Percentiles rank a stretch among this genome's conserved stretches.
Conservation (phyloP, 306 rosid species). For the Pyrus pyrifolia region DNA sequence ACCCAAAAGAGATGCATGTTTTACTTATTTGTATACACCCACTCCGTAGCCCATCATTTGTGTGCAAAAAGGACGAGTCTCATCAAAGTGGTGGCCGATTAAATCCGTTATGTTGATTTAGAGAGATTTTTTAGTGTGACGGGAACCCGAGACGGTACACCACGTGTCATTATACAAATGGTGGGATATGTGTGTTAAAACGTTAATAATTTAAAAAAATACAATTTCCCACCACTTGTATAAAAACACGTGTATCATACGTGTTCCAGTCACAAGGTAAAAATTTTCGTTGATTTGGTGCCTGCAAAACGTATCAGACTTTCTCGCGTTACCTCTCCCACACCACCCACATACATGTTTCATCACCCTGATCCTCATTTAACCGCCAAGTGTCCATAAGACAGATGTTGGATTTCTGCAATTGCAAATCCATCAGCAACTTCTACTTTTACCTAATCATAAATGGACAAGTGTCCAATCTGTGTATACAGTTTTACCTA, state of each 20-base stretch:
- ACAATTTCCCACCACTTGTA: too few relatives aligned
- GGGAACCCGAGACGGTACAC: fast-evolving
- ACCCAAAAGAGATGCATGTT: neutral
- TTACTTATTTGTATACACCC: neutral
- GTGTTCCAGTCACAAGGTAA: too few relatives aligned
- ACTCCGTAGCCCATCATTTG: neutral
- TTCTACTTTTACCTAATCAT: too few relatives aligned
- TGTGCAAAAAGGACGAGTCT: neutral
- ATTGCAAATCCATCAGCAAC: too few relatives aligned
- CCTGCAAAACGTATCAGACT: slow-evolving; percentile 9
- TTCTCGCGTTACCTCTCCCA: neutral
- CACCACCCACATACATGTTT: neutral
- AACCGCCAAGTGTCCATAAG: fast-evolving
- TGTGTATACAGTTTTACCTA: too few relatives aligned
- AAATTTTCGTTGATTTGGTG: slow-evolving; percentile 3
- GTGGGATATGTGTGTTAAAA: too few relatives aligned
- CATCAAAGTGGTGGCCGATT: neutral
- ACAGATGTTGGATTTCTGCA: neutral
- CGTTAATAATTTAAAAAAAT: too few relatives aligned
- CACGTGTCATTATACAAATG: too few relatives aligned
- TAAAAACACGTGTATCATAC: too few relatives aligned
- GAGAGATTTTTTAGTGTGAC: too few relatives aligned
- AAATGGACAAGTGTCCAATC: too few relatives aligned
- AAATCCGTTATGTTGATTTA: neutral
- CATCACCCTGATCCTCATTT: neutral